Evolutionary conservation across 768 basidiomycete genomes (phyloP), one percentile per base, ranked within the genome.

Genomic region (Russula emetica): DNA sequence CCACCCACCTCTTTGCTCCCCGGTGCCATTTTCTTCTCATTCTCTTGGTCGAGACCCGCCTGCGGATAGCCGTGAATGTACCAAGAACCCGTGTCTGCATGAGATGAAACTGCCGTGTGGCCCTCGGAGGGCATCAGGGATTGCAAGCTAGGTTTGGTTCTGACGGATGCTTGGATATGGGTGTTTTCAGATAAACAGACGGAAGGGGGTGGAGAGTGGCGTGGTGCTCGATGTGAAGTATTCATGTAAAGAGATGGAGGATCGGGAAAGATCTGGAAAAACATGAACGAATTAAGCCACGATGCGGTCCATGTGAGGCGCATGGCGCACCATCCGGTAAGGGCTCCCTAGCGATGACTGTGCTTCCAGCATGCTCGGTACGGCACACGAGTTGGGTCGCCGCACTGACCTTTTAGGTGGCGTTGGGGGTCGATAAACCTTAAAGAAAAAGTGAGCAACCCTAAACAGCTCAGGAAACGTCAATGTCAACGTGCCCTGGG

Each of bases 401-500:
- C 64, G 60, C 14, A 16, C 30, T 0, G 62, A 70, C 28, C 66
- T 70, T 3, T 71, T 60, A 22, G 74, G 74, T 51, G 74, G 74
- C 18, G 74, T 75, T 16, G 74, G 74, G 34, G 74, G 74, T 26
- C 74, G 72, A 66, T 72, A 75, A 45, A 54, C 58, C 74, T 74
- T 55, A 8, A 18, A 3, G 54, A 54, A 30, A 34, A 36, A 18
- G 16, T 59, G 22, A 44, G 45, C 34, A 51, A 47, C 30, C 32
- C 40, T 18, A 47, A 28, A 30, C 47, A 45, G 11, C 16, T 30
- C 28, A 28, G 38, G 13, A 45, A 30, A 32, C n/a, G n/a, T n/a
- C n/a, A n/a, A 32, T 26, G 36, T 11, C 62, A 18, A 61, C 66
- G 18, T 65, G 55, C 66, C 59, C 52, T 60, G 9, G 67, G 60